Percentiles rank a stretch among this genome's conserved stretches.
These are phyloP conservation scores for Penicillium sp. DNA, from an alignment of 2,329 filamentous ascomycete genomes.

Conservation along the genomic window DNA sequence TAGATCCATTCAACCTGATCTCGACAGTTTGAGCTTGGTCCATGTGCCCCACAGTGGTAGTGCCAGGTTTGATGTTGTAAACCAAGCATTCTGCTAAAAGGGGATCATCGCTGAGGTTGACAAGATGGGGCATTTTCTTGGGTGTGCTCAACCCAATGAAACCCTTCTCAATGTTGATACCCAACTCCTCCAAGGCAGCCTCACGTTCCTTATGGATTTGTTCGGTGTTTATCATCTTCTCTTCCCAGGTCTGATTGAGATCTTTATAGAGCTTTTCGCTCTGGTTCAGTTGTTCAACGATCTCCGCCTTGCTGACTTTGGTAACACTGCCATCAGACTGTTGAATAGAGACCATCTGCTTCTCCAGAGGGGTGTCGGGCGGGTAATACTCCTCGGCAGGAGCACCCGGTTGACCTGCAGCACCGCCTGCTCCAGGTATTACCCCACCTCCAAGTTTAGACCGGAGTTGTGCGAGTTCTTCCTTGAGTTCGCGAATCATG, in stretches of 20 bases:
- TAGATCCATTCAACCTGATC: constrained; percentile 89
- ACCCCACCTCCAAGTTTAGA: constrained; percentile 74
- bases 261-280: constrained; percentile 95
- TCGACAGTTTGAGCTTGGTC: constrained; percentile 82
- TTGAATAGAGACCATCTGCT: constrained; percentile 95
- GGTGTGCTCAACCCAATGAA: constrained; percentile 93
- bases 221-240: constrained; percentile 93
- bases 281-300: constrained; percentile 92
- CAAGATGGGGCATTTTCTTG: constrained; percentile 98
- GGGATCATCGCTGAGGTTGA: constrained; percentile 94
- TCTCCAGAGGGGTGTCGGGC: constrained; percentile 85
- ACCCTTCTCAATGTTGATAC: constrained; percentile 98
- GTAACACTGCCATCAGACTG: constrained; percentile 82
- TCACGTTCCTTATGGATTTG: constrained; percentile 97
- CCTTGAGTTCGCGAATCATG: constrained; percentile 98
- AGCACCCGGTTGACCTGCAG: constrained; percentile 40
- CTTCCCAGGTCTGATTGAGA: constrained; percentile 97
- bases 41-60: constrained; percentile 90
- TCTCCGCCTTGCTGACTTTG: constrained; percentile 97
- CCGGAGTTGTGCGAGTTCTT: constrained; percentile 82
- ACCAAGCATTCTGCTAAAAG: constrained; percentile 93
- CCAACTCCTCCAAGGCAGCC: constrained; percentile 89
- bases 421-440: constrained; percentile 47
- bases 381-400: constrained; percentile 82
- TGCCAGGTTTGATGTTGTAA: constrained; percentile 96